These are phyloP conservation scores for Thalassiosira profunda DNA, from an alignment of 108 stramenopile species.

Conservation along the genomic window DNA sequence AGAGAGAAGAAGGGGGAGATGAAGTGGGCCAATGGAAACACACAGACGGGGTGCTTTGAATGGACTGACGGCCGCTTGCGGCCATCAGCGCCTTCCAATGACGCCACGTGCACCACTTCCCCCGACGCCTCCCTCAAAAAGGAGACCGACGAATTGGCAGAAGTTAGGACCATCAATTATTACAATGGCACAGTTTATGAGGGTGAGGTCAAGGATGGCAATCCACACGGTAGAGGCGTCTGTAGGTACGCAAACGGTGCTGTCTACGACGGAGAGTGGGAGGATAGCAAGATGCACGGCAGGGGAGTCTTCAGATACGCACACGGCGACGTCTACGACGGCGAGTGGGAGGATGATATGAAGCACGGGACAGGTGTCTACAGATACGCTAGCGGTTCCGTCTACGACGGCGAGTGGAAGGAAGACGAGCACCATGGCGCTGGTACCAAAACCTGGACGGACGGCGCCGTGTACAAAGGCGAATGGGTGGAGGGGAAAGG, in stretches of 20 bases:
- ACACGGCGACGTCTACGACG: slow-evolving; percentile 90
- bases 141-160: too few species aligned
- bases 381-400: slow-evolving; percentile 59
- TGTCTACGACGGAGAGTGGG: slow-evolving; percentile 93
- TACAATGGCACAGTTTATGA: too few species aligned
- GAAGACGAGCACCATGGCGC: slow-evolving; percentile 80
- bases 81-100: too few species aligned
- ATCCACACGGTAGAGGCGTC: slow-evolving; percentile 85
- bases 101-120: too few species aligned
- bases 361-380: slow-evolving; percentile 88
- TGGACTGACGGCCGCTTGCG: too few species aligned
- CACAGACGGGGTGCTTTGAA: too few species aligned
- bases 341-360: slow-evolving; percentile 86
- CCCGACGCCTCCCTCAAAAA: too few species aligned
- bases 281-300: slow-evolving; percentile 88
- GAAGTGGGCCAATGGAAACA: too few species aligned
- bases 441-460: slow-evolving; percentile 76
- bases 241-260: slow-evolving; percentile 81
- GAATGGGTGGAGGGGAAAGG: slow-evolving; percentile 78
- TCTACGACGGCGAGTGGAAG: slow-evolving; percentile 88
- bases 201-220: slow-evolving; percentile 80
- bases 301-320: too few species aligned
- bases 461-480: slow-evolving; percentile 91
- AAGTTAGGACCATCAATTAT: too few species aligned
- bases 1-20: too few species aligned